phyloP scores from a whole-genome alignment of 768 basidiomycete species.

The Chalciporus chontae region DNA sequence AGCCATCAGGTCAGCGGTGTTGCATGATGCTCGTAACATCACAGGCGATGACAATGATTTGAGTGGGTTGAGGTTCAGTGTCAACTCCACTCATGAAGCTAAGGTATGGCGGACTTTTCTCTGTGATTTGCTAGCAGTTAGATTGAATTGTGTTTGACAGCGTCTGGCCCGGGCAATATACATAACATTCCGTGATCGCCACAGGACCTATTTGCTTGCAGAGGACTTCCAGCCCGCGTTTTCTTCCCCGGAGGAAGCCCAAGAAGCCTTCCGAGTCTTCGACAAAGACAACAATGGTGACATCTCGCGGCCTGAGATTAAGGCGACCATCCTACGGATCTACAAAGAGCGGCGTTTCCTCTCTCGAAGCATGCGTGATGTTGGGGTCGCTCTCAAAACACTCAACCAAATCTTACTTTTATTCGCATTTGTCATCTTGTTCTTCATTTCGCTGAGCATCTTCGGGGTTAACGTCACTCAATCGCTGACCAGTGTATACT shows the following conservation, averaged over 20 bases:
- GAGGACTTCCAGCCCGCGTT: constrained; percentile 72
- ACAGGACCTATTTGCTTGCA: constrained; percentile 59
- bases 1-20: constrained; percentile 60
- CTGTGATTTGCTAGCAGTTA: background rate
- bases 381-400: constrained; percentile 60
- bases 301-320: constrained; percentile 72
- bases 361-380: constrained; percentile 74
- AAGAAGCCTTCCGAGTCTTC: constrained; percentile 70
- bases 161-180: constrained; percentile 68
- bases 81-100: constrained; percentile 59
- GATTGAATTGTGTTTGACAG: constrained; percentile 29
- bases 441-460: constrained; percentile 71
- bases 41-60: constrained; percentile 44
- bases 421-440: constrained; percentile 59
- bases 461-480: constrained; percentile 66
- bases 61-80: constrained; percentile 47
- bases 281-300: constrained; percentile 78
- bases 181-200: constrained; percentile 52
- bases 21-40: constrained; percentile 76
- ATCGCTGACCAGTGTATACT: constrained; percentile 69
- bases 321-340: constrained; percentile 59
- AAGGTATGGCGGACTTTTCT: constrained; percentile 41
- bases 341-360: constrained; percentile 80
- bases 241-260: constrained; percentile 48
- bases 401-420: constrained; percentile 62